These are phyloP conservation scores for Mercurialis annua DNA, from an alignment of 345 rosid species.

Conservation along the genomic window DNA sequence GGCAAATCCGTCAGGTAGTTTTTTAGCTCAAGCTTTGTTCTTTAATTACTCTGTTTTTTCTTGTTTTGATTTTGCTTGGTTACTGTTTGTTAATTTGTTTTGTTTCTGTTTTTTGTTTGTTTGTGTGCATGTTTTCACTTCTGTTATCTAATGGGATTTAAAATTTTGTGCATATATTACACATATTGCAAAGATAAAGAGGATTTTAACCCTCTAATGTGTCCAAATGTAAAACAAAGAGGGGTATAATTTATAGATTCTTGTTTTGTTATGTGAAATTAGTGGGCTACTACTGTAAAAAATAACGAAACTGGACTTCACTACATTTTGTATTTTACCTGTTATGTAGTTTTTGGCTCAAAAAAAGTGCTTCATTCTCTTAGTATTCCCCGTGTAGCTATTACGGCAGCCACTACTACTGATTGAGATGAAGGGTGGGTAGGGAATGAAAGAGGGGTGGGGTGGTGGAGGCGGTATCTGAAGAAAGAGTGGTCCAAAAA, in stretches of 20 bases:
- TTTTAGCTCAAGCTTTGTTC: not conserved
- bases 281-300: not conserved
- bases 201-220: not conserved
- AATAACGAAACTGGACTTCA: not conserved
- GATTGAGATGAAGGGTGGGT: not conserved
- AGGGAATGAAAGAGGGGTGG: slow-evolving; percentile 11
- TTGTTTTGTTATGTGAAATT: not conserved
- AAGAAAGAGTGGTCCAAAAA: slow-evolving; percentile 38
- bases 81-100: not conserved
- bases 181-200: no score
- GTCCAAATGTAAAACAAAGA: not conserved
- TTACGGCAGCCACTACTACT: not conserved
- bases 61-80: not conserved
- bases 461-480: slow-evolving; percentile 11
- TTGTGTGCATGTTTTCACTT: not conserved
- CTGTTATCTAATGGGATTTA: not conserved
- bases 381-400: slow-evolving; percentile 14
- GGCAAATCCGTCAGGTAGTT: slow-evolving; percentile 61
- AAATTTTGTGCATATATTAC: not conserved
- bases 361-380: not conserved
- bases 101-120: not conserved
- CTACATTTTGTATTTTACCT: not conserved
- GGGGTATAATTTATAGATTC: not conserved
- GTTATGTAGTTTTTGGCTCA: not conserved
- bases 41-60: not conserved